Conservation (phyloP, 495 filamentous ascomycete species). For the Xylaria curta region DNA sequence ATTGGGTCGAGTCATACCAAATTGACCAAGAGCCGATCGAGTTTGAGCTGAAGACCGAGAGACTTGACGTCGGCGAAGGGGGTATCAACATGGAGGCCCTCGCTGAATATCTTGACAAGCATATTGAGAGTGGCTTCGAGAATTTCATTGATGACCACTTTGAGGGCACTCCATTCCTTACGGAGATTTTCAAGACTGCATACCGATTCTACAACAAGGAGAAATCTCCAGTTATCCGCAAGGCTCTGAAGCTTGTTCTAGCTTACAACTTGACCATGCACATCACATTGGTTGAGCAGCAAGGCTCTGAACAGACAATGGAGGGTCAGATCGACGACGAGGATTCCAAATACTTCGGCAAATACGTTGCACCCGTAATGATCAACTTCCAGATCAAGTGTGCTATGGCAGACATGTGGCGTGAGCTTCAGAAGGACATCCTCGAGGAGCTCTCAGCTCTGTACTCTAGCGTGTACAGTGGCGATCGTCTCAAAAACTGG, state of each 20-base stretch:
- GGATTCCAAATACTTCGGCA: constrained; percentile 80
- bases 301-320: constrained; percentile 78
- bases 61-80: constrained; percentile 81
- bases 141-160: constrained; percentile 93
- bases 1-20: constrained; percentile 84
- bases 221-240: constrained; percentile 82
- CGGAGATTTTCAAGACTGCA: constrained; percentile 91
- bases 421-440: constrained; percentile 91
- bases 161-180: constrained; percentile 89
- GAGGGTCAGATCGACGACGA: constrained; percentile 80
- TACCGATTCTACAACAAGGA: constrained; percentile 87
- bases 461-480: constrained; percentile 92
- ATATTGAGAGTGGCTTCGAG: constrained; percentile 88
- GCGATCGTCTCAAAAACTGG: constrained; percentile 95
- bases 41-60: constrained; percentile 84
- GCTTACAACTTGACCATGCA: constrained; percentile 93
- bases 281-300: constrained; percentile 88
- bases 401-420: constrained; percentile 94
- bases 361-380: constrained; percentile 91
- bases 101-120: constrained; percentile 88
- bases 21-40: constrained; percentile 69
- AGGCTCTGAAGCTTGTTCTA: constrained; percentile 87
- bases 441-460: constrained; percentile 87
- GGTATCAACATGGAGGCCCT: constrained; percentile 78
- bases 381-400: constrained; percentile 99